Evolutionary conservation across 768 basidiomycete species (phyloP).

Genomic region (Agrocybe praecox): DNA sequence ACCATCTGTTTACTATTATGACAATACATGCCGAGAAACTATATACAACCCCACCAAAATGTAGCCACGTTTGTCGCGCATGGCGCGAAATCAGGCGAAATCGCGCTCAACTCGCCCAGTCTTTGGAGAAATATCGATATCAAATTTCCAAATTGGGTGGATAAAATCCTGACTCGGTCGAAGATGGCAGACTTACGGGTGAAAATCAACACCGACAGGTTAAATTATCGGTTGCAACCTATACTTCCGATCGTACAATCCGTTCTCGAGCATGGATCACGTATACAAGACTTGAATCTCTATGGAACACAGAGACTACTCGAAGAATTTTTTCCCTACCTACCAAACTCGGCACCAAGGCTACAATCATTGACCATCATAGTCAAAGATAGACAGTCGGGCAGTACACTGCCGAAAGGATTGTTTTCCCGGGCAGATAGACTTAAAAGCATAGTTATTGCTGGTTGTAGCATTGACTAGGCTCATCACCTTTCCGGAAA

Average conservation of each 20-base stretch:
- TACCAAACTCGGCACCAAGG: slow-evolving; percentile 5
- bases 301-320: background rate
- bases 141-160: background rate
- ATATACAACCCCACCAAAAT: too few relatives aligned
- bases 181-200: slow-evolving; percentile 6
- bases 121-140: slow-evolving; percentile 3
- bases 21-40: too few relatives aligned
- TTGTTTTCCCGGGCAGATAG: background rate
- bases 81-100: slow-evolving; percentile 4
- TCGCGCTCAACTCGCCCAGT: slow-evolving; percentile 4
- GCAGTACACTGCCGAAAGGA: background rate
- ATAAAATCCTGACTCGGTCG: slow-evolving; percentile 3
- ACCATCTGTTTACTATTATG: background rate
- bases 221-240: too few relatives aligned
- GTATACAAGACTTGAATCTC: background rate
- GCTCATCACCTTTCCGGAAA: background rate
- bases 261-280: background rate
- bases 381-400: background rate
- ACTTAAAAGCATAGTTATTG: background rate
- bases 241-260: background rate
- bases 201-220: background rate
- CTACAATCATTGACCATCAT: background rate
- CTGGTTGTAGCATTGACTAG: slow-evolving; percentile 1
- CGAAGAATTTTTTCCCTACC: background rate
- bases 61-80: slow-evolving; percentile 4